Evolutionary conservation across 495 filamentous ascomycete species (phyloP), one percentile per base, ranked within the genome.

Genomic region (Penicillium canescens): DNA sequence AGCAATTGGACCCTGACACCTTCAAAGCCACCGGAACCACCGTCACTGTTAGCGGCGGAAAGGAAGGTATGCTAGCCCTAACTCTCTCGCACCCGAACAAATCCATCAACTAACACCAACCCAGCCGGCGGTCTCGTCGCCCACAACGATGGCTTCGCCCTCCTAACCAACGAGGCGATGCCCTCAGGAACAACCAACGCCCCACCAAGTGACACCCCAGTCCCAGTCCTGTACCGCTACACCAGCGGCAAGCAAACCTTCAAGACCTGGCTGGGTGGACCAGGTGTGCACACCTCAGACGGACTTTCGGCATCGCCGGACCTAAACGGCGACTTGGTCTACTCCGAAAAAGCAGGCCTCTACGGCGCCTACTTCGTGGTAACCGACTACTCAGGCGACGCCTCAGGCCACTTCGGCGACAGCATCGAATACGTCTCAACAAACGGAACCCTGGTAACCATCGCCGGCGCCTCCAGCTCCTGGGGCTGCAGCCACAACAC

Each of bases 401-500:
- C 77, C 5, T 53, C 67, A 3, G 80, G 80, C 23, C 80, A 83
- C 59, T 82, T 68, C 47, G 80, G 80, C 11, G 79, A 83, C 58
- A 75, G 73, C 41, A 75, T 82, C 49, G 65, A 80, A 52, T 83
- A 83, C 54, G 72, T 82, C 24, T 60, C 68, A 23, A 66, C 71
- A 3, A 53, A 62, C 21, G 79, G 80, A 33, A 64, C 57, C 1
- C 56, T 83, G 13, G 47, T 71, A 39, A 67, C 57, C 9, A 79
- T 81, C 38, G 21, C 53, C 6, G 77, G 74, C 3, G 77, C 79
- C 4, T 67, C 71, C 7, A 78, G 76, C 60, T 56, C 69, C 18
- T 82, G 78, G 74, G 78, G 79, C n/a, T 83, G 79, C 62, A 78
- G 73, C 50, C 78, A 83, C 66, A 83, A 83, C 59, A 82, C 80